Evolutionary conservation across 2,329 filamentous ascomycete genomes (phyloP).

Genomic region (Xylariomycetidae sp.): DNA sequence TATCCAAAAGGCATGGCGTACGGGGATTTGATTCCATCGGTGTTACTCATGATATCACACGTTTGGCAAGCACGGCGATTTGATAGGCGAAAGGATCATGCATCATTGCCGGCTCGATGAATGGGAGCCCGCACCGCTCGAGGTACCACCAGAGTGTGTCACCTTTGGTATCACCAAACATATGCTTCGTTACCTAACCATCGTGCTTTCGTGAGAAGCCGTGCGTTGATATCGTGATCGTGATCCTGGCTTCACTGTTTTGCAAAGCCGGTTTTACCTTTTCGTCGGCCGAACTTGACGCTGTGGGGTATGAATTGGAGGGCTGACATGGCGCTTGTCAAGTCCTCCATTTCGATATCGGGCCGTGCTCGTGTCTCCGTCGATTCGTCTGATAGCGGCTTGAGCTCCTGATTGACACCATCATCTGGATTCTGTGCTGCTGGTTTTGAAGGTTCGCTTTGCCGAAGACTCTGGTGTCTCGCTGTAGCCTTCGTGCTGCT

Average conservation of each 20-base stretch:
- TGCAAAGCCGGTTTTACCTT: conserved; percentile 46
- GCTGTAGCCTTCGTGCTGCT: conserved; percentile 16
- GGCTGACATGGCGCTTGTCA: conserved; percentile 63
- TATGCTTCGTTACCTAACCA: conserved; percentile 9
- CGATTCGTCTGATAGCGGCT: conserved; percentile 5
- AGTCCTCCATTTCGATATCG: conserved; percentile 54
- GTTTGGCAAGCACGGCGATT: too few species aligned
- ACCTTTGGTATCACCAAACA: too few species aligned
- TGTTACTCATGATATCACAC: conserved; percentile 2
- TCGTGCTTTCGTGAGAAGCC: too few species aligned
- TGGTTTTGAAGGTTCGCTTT: conserved; percentile 11
- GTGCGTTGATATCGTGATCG: too few species aligned
- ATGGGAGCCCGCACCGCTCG: too few species aligned
- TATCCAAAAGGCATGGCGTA: too few species aligned
- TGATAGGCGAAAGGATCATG: too few species aligned
- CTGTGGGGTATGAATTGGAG: conserved; percentile 65
- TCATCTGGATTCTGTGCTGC: conserved; percentile 7
- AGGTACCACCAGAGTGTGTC: too few species aligned
- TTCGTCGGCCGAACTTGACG: conserved; percentile 58
- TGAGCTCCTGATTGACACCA: background rate
- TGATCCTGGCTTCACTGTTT: conserved; percentile 40
- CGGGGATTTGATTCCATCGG: too few species aligned
- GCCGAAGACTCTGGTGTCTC: conserved; percentile 24
- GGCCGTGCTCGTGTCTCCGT: conserved; percentile 18
- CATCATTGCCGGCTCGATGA: too few species aligned